These are phyloP conservation scores for Gaeumannomyces tritici DNA, from an alignment of 2,329 filamentous ascomycete genomes.

Conservation along the genomic window DNA sequence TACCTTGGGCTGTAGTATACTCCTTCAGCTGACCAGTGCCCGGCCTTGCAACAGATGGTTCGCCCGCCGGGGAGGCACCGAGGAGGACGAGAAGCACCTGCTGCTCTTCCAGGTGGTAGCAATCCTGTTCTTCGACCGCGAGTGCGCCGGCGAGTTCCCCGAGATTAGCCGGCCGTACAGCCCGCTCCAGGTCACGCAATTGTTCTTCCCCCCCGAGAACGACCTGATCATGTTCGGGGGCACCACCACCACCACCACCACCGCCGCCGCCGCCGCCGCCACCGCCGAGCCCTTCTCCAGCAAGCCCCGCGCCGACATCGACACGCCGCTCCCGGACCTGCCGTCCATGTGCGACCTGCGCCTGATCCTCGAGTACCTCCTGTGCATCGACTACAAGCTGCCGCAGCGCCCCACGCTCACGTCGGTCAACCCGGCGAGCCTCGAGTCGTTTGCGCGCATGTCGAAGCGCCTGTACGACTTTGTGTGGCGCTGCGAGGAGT, in stretches of 20 bases:
- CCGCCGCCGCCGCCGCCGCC: too few relatives aligned
- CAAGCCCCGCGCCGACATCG: background rate
- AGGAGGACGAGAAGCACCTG: background rate
- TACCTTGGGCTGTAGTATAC: too few relatives aligned
- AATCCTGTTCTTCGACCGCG: conserved; percentile 3
- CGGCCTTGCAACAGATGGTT: background rate
- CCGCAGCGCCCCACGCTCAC: background rate
- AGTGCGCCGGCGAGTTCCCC: background rate
- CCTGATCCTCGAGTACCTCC: conserved; percentile 1
- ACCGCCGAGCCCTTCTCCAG: too few relatives aligned
- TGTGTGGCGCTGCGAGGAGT: background rate
- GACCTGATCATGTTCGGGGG: background rate
- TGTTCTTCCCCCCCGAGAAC: background rate
- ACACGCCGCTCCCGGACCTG: background rate
- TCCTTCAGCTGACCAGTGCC: background rate
- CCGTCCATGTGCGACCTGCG: background rate
- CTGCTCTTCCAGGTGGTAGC: background rate
- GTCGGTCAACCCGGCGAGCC: background rate
- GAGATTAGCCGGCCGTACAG: background rate
- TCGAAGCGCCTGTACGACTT: conserved; percentile 1
- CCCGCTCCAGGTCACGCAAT: background rate
- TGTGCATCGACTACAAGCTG: conserved; percentile 1
- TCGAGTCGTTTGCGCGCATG: background rate
- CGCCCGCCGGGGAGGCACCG: background rate
- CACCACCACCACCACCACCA: too few relatives aligned